Base-by-base conservation (phyloP, 306 rosid genomes). In the Herpetospermum pedunculosum region DNA sequence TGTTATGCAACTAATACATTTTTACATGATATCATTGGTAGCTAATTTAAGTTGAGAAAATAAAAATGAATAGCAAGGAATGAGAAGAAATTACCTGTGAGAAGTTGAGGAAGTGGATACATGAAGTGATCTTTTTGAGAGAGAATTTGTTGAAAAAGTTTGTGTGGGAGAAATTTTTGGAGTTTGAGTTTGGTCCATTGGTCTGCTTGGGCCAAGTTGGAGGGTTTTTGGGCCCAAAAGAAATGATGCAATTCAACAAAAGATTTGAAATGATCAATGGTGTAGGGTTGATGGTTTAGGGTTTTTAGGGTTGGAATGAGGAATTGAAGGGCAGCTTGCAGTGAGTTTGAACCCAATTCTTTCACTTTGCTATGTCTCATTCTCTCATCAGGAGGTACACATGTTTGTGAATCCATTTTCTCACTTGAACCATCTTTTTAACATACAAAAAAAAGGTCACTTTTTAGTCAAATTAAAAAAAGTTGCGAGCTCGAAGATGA, bases 361-460 rank as follows among this genome's bases (percentile, higher is more conserved):
- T 79, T 77, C 60, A 81, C 18, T 84, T 86, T 90, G 72, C 13
- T 80, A 38, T 83, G 84, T 78, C 85, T 74, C 30, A 87, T 71
- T 65, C 86, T 81, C 79, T 90, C 96, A 55, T 90, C 92, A 43
- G 87, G 77, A 40, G 96, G 90, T 78, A 90, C 87, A 65, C 81
- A 85, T 69, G 80, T 78, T 73, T 80, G 78, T 44, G 80, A 75
- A 26, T 74, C 78, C 35, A 55, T 63, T 77, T 64, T 76, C 69
- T 81, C 54, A 14, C 49, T 57, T 43, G 80, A 77, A 70, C 78
- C 75, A 79, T 83, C 96, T 88, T 37, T 30, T 37, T 30, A 54
- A 21, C 12, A 73, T 77, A 35, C 67, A 59, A 74, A 26, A 41
- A 46, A 28, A 69, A 47, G 6, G 10, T 30, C 34, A 28, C 21